Evolutionary conservation across 768 basidiomycete genomes (phyloP), one percentile per base, ranked within the genome.

Genomic region (Calocybe cyanea): DNA sequence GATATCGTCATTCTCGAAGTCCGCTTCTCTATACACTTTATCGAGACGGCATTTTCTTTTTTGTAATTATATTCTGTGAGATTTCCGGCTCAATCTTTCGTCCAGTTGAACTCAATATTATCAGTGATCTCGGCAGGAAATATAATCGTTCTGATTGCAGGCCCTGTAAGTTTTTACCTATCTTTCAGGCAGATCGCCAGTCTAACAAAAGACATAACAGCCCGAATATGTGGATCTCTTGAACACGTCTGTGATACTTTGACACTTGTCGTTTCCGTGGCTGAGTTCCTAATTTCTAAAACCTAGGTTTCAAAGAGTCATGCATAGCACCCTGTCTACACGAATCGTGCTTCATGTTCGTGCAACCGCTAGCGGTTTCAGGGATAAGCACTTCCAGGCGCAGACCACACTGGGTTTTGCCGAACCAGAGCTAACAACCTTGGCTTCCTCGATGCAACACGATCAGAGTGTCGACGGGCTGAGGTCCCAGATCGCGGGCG

Each of bases 11-110:
- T 37, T 49, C 54, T 2, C 38, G 40, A 20, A 63, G 53, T 34
- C 52, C 50, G 0, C 43, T 63, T 1, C 45, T 63, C 8, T 36
- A 40, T 5, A 51, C 54, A 1, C 35, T 63, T 0, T 63, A 57
- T 39, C 51, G 54, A 17, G 62, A 63, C 23, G 59, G 62, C 2
- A 48, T 55, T 33, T 47, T 48, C n/a, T 61, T 58, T 39, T 63
- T 57, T 21, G 17, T 63, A 5, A 55, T 54, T 38, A 32, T 61
- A 13, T 58, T 52, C 43, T 17, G 59, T 63, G 33, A 25, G 58
- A 48, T 4, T n/a, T 18, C 38, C 21, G 4, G n/a, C 15, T 38
- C 21, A 10, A 19, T 18, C 3, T 32, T 17, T 32, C 9, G 25
- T 28, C 1, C 11, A 3, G 10, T 6, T 25, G 20, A 10, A 13